Evolutionary conservation across 345 rosid species (phyloP).

Genomic region (Acer campestre): DNA sequence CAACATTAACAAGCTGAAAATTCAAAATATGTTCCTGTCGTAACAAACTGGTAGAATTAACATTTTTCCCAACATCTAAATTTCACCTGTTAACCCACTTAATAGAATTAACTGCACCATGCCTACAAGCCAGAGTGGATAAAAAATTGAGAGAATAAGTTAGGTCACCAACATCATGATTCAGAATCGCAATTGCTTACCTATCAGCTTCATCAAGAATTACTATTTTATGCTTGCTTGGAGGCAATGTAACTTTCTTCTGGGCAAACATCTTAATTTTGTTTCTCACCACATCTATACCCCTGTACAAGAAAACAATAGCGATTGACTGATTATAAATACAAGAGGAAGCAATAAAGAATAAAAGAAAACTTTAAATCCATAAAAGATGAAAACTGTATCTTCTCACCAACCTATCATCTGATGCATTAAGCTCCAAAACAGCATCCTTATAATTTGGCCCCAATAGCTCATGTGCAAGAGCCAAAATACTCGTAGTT

Average conservation of each 20-base stretch:
- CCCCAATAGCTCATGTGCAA: slow-evolving; percentile 95
- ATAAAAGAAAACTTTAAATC: slow-evolving; percentile 6
- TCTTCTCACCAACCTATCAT: slow-evolving; percentile 65
- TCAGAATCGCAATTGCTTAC: slow-evolving; percentile 32
- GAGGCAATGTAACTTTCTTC: slow-evolving; percentile 89
- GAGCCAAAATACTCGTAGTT: slow-evolving; percentile 94
- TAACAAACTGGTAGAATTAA: background rate
- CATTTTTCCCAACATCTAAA: background rate
- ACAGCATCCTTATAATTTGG: slow-evolving; percentile 81
- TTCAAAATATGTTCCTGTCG: background rate
- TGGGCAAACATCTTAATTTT: slow-evolving; percentile 99
- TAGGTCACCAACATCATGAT: background rate
- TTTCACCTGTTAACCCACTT: background rate
- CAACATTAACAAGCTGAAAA: background rate
- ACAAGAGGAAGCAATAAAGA: background rate
- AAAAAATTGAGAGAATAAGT: background rate
- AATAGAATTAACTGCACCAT: background rate
- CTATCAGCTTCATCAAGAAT: slow-evolving; percentile 98
- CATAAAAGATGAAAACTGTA: background rate
- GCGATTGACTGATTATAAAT: slow-evolving; percentile 4
- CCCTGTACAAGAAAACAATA: slow-evolving; percentile 45
- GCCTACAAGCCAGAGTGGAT: background rate
- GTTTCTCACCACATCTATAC: slow-evolving; percentile 93
- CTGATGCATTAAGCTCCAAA: slow-evolving; percentile 93
- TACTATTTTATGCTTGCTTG: slow-evolving; percentile 86